A percentile compares a stretch with the other conserved stretches of the same genome.
Evolutionary conservation across 495 filamentous ascomycete genomes (phyloP).

Genomic region (Glarea lozoyensis): DNA sequence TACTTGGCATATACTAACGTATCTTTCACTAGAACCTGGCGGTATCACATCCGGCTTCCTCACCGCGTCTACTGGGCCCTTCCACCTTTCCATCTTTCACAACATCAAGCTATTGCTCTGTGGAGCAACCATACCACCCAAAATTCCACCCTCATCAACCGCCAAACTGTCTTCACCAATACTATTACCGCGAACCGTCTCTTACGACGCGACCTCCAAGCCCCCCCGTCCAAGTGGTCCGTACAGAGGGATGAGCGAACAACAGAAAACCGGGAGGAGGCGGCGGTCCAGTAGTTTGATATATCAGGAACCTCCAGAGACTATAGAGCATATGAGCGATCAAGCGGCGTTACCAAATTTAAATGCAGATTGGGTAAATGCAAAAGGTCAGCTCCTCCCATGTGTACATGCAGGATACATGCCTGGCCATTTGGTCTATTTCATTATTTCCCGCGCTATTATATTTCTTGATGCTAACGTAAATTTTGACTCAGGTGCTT

Average conservation of each 20-base stretch:
- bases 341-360: slow-evolving; percentile 90
- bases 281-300: slow-evolving; percentile 86
- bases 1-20: too few relatives aligned
- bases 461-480: slow-evolving; percentile 1
- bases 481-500: slow-evolving; percentile 61
- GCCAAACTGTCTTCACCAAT: slow-evolving; percentile 78
- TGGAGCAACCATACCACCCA: slow-evolving; percentile 10
- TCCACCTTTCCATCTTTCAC: neutral
- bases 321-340: slow-evolving; percentile 90
- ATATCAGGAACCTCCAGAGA: slow-evolving; percentile 90
- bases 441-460: neutral
- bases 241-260: slow-evolving; percentile 45
- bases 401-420: neutral
- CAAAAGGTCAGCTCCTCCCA: slow-evolving; percentile 61
- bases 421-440: too few relatives aligned
- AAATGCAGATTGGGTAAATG: slow-evolving; percentile 98
- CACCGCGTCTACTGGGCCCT: neutral
- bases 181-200: slow-evolving; percentile 68
- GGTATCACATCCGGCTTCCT: neutral
- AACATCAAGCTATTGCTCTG: slow-evolving; percentile 1
- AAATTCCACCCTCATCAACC: slow-evolving; percentile 40
- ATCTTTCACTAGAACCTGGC: neutral
- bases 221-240: slow-evolving; percentile 40
- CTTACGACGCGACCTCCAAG: slow-evolving; percentile 69
- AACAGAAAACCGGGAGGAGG: slow-evolving; percentile 60